Evolutionary conservation across 345 rosid species (phyloP).

Genomic region (Firmiana major): DNA sequence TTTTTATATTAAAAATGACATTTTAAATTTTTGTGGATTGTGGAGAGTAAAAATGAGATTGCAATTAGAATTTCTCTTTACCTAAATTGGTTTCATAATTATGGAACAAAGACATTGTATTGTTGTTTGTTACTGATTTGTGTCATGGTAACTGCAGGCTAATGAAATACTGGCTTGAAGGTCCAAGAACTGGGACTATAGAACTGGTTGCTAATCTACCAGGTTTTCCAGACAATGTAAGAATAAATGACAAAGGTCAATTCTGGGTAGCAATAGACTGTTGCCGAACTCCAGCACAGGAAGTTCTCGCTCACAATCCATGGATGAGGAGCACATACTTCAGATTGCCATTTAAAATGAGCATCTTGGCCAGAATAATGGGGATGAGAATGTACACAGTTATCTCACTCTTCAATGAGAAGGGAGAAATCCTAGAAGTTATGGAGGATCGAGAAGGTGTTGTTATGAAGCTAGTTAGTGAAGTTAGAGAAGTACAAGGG

Average conservation of each 20-base stretch:
- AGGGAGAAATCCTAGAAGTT: conserved; percentile 69
- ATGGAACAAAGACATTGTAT: neutral
- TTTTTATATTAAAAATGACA: too few relatives aligned
- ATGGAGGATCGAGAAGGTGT: conserved; percentile 78
- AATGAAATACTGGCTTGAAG: conserved; percentile 91
- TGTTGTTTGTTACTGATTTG: neutral
- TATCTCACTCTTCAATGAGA: conserved; percentile 52
- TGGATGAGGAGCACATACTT: conserved; percentile 69
- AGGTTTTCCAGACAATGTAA: conserved; percentile 90
- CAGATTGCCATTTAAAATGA: conserved; percentile 65
- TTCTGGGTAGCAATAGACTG: conserved; percentile 98
- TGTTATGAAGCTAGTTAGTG: conserved; percentile 93
- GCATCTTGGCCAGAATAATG: conserved; percentile 61
- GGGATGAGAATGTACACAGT: conserved; percentile 97
- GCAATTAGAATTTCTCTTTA: too few relatives aligned
- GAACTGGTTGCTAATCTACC: conserved; percentile 6
- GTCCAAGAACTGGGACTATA: conserved; percentile 33
- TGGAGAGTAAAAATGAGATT: too few relatives aligned
- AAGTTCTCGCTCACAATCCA: conserved; percentile 64
- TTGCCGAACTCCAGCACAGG: conserved; percentile 82
- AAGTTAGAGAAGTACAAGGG: conserved; percentile 80
- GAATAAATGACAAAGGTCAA: conserved; percentile 70
- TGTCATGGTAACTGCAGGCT: conserved; percentile 35
- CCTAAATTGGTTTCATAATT: too few relatives aligned
- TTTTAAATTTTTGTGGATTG: too few relatives aligned